Percentiles rank a stretch among this genome's conserved stretches.
Conservation (phyloP, 805 yeast species). For the Lipomyces sp. region DNA sequence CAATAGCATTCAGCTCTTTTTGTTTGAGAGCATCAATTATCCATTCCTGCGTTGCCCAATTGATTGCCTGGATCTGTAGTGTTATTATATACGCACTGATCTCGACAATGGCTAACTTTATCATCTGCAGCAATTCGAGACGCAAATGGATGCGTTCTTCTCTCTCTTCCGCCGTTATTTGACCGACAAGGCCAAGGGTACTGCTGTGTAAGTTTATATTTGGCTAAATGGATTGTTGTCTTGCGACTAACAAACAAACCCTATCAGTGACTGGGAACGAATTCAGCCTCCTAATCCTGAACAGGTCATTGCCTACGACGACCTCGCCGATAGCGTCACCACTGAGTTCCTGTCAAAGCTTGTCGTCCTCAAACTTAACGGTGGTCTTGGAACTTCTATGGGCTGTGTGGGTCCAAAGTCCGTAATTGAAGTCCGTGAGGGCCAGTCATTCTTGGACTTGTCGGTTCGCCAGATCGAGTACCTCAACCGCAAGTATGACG, state of each 20-base stretch:
- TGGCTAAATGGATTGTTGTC: neutral
- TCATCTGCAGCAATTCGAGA: constrained; percentile 66
- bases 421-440: constrained; percentile 97
- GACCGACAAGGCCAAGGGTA: constrained; percentile 84
- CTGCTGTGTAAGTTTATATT: constrained; percentile 53
- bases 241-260: neutral
- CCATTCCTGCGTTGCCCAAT: neutral
- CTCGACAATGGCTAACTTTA: neutral
- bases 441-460: constrained; percentile 93
- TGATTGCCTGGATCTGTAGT: neutral
- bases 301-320: constrained; percentile 82
- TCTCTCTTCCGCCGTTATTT: constrained; percentile 91
- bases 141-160: constrained; percentile 93
- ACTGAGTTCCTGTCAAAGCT: constrained; percentile 69
- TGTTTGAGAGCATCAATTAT: neutral
- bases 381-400: constrained; percentile 99
- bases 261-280: constrained; percentile 77
- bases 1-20: neutral
- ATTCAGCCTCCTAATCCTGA: constrained; percentile 87
- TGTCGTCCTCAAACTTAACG: constrained; percentile 94
- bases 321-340: constrained; percentile 48
- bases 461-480: constrained; percentile 91
- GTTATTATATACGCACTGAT: neutral
- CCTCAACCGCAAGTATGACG: constrained; percentile 84
- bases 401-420: constrained; percentile 99